A percentile compares a stretch with the other conserved stretches of the same genome.
Evolutionary conservation across 2,329 filamentous ascomycete genomes (phyloP).

Genomic region (Passalora sequoiae): DNA sequence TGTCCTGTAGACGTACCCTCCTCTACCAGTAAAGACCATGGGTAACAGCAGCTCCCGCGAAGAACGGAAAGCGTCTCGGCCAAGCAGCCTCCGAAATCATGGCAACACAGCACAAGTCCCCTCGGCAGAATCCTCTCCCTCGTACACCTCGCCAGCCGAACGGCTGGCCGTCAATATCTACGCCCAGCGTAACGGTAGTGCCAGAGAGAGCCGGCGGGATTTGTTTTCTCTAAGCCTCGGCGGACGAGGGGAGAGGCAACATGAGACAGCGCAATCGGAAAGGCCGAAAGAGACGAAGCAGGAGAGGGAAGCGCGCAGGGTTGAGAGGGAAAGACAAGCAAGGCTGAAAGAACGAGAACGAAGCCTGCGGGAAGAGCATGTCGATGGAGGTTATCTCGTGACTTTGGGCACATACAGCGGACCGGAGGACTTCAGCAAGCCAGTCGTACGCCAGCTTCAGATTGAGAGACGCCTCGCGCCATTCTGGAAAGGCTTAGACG

Average conservation of each 20-base stretch:
- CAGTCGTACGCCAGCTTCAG: slow-evolving; percentile 84
- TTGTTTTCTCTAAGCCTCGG: slow-evolving; percentile 55
- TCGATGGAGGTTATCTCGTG: slow-evolving; percentile 91
- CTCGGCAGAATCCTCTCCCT: slow-evolving; percentile 25
- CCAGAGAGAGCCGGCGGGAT: slow-evolving; percentile 53
- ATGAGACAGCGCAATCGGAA: slow-evolving; percentile 45
- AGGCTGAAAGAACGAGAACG: slow-evolving; percentile 80
- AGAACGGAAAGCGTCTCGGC: slow-evolving; percentile 36
- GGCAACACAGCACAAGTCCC: slow-evolving; percentile 26
- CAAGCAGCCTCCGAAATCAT: slow-evolving; percentile 32
- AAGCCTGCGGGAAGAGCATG: slow-evolving; percentile 84
- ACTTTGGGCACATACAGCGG: slow-evolving; percentile 92
- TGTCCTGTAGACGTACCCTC: background rate
- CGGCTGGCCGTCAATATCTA: slow-evolving; percentile 37
- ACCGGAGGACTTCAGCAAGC: slow-evolving; percentile 87
- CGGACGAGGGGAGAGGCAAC: slow-evolving; percentile 43
- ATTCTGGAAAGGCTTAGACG: slow-evolving; percentile 90
- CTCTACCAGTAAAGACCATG: slow-evolving; percentile 30
- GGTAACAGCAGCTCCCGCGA: slow-evolving; percentile 49
- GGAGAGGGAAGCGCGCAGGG: slow-evolving; percentile 78
- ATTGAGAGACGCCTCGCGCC: slow-evolving; percentile 89
- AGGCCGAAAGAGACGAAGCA: slow-evolving; percentile 79
- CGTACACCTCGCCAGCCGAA: slow-evolving; percentile 21
- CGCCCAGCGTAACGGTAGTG: slow-evolving; percentile 40
- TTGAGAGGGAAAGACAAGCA: slow-evolving; percentile 72